Evolutionary conservation across 2,329 filamentous ascomycete species (phyloP).

Genomic region (Colletotrichum paranaense): DNA sequence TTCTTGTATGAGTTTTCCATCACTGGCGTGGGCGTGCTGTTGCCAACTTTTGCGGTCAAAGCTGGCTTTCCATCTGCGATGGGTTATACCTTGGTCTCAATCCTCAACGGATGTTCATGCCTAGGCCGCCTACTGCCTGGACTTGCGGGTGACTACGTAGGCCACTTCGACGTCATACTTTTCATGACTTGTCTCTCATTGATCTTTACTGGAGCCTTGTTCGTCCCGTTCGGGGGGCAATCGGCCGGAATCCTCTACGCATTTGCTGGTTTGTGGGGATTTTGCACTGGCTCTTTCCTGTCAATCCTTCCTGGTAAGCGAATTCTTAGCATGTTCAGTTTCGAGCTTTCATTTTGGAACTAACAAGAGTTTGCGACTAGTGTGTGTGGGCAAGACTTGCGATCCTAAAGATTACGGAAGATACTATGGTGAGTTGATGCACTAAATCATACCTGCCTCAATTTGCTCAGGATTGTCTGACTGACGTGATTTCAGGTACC

Average conservation of each 20-base stretch:
- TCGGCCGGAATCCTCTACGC: slow-evolving; percentile 52
- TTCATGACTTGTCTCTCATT: slow-evolving; percentile 20
- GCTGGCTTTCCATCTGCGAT: slow-evolving; percentile 48
- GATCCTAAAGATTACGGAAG: too few species aligned
- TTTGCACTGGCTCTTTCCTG: slow-evolving; percentile 60
- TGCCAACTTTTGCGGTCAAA: slow-evolving; percentile 56
- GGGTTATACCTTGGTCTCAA: slow-evolving; percentile 56
- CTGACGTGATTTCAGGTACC: too few species aligned
- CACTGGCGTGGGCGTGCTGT: slow-evolving; percentile 56
- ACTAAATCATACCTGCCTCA: too few species aligned
- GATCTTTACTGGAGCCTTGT: slow-evolving; percentile 53
- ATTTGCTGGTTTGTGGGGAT: slow-evolving; percentile 58
- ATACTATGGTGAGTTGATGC: too few species aligned
- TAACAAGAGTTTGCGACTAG: too few species aligned
- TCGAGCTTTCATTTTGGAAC: too few species aligned
- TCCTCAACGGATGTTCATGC: slow-evolving; percentile 52
- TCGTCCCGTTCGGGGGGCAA: slow-evolving; percentile 56
- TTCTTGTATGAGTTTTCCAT: slow-evolving; percentile 61
- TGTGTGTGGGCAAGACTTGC: too few species aligned
- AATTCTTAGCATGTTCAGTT: background rate
- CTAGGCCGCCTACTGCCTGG: background rate
- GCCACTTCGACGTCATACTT: slow-evolving; percentile 34
- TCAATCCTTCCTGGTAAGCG: slow-evolving; percentile 46
- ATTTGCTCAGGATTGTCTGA: too few species aligned
- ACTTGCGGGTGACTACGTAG: background rate